A percentile compares a stretch with the other conserved stretches of the same genome.
Evolutionary conservation across 1,139 yeast genomes (phyloP).

Genomic region (Pichia terricola): DNA sequence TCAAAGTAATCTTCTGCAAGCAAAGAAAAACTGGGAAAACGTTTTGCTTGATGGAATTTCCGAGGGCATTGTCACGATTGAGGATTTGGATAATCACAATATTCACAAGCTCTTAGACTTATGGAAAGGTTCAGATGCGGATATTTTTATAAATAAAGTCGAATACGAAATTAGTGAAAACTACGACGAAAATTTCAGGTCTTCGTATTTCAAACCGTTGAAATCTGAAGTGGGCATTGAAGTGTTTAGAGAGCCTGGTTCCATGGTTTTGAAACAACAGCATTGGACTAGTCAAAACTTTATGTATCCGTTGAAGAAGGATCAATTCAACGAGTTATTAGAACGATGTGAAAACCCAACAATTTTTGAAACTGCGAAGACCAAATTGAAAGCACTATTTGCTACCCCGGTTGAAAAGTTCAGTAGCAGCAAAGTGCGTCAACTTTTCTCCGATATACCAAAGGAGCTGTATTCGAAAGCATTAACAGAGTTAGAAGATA

Average conservation of each 20-base stretch:
- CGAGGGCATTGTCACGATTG: slow-evolving; percentile 35
- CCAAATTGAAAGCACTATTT: slow-evolving; percentile 48
- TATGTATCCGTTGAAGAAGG: slow-evolving; percentile 24
- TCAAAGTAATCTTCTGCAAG: slow-evolving; percentile 41
- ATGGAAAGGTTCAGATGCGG: slow-evolving; percentile 47
- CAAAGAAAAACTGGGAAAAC: slow-evolving; percentile 50
- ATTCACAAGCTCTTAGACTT: slow-evolving; percentile 39
- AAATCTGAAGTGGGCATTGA: slow-evolving; percentile 26
- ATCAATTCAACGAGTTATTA: slow-evolving; percentile 4
- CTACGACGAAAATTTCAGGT: slow-evolving; percentile 26
- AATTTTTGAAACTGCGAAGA: slow-evolving; percentile 27
- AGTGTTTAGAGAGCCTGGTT: slow-evolving; percentile 31
- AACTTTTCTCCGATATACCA: slow-evolving; percentile 34
- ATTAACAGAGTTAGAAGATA: slow-evolving; percentile 41
- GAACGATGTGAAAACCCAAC: slow-evolving; percentile 20
- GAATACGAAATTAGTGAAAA: slow-evolving; percentile 22
- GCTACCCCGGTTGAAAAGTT: slow-evolving; percentile 45
- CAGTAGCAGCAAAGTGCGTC: slow-evolving; percentile 34
- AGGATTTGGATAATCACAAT: slow-evolving; percentile 41
- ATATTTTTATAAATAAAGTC: slow-evolving; percentile 15
- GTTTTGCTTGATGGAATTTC: slow-evolving; percentile 44
- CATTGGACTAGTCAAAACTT: slow-evolving; percentile 32
- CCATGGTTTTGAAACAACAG: slow-evolving; percentile 50
- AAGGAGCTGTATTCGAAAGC: slow-evolving; percentile 41
- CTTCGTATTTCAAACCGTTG: slow-evolving; percentile 18